phyloP scores from a whole-genome alignment of 2,329 filamentous ascomycete genomes.

The Diaporthe velutina region DNA sequence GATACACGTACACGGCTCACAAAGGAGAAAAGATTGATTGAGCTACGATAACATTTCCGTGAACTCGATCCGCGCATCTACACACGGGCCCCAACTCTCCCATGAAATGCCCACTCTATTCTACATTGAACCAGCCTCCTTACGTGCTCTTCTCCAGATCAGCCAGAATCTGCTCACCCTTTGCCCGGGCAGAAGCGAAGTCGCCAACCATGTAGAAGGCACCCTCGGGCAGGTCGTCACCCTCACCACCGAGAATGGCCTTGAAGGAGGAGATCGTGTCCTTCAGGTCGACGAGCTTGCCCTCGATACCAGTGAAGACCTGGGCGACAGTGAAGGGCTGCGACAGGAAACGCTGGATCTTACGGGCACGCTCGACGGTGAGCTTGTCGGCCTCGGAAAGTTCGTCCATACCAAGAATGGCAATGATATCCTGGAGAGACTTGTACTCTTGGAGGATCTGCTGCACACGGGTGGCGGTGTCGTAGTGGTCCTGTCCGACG shows the following conservation, averaged over 20 bases:
- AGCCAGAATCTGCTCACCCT: conserved; percentile 99
- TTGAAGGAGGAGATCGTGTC: conserved; percentile 98
- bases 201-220: conserved; percentile 99
- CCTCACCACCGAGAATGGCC: conserved; percentile 94
- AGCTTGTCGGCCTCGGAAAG: conserved; percentile 99
- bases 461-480: conserved; percentile 93
- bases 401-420: conserved; percentile 99
- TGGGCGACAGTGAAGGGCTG: conserved; percentile 94
- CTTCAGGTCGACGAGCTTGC: conserved; percentile 97
- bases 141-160: conserved; percentile 78
- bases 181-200: conserved; percentile 90
- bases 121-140: conserved; percentile 51
- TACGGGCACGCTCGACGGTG: conserved; percentile 99
- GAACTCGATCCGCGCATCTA: conserved; percentile 68
- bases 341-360: conserved; percentile 99
- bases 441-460: conserved; percentile 99
- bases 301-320: conserved; percentile 94
- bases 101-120: conserved; percentile 47
- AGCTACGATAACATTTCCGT: conserved; percentile 64
- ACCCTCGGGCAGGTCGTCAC: conserved; percentile 95
- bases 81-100: conserved; percentile 63
- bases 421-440: conserved; percentile 99
- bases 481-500: conserved; percentile 97
- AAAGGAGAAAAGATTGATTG: conserved; percentile 65
- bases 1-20: conserved; percentile 68